Percentiles rank a stretch among this genome's conserved stretches.
Conservation (phyloP, 495 filamentous ascomycete species). For the Trichoderma asperelloides region DNA sequence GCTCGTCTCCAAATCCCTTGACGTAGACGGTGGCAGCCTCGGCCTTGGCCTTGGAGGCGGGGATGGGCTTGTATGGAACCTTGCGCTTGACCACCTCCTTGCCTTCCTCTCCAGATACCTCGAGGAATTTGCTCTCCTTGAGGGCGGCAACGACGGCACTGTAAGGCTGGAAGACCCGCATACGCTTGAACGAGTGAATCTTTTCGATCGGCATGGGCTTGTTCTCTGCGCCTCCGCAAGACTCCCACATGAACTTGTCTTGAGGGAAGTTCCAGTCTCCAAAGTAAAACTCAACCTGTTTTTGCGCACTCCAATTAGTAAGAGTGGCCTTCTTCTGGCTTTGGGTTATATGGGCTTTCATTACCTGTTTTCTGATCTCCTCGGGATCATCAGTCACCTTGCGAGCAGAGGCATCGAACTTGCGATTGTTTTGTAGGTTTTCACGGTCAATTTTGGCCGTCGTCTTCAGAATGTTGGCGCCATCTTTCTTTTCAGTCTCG, state of each 20-base stretch:
- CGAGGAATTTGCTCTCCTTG: conserved; percentile 58
- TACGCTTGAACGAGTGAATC: conserved; percentile 82
- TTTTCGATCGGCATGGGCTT: conserved; percentile 64
- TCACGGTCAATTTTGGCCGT: conserved; percentile 15
- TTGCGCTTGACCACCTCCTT: conserved; percentile 66
- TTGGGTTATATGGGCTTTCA: background rate
- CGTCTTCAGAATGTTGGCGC: conserved; percentile 16
- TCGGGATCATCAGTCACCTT: conserved; percentile 61
- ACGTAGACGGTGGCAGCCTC: conserved; percentile 37
- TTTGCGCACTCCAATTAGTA: background rate
- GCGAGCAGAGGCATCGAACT: conserved; percentile 55
- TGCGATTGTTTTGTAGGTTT: conserved; percentile 36
- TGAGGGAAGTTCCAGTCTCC: conserved; percentile 80
- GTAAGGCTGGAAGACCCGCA: conserved; percentile 83
- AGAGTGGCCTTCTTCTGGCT: background rate
- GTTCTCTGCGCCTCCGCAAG: conserved; percentile 69
- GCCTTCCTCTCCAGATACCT: conserved; percentile 45
- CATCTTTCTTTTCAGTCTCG: conserved; percentile 15
- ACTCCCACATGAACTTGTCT: conserved; percentile 76
- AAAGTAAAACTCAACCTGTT: conserved; percentile 95
- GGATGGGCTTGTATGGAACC: conserved; percentile 41
- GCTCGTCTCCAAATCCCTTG: conserved; percentile 86
- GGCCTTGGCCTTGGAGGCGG: conserved; percentile 22
- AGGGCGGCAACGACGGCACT: conserved; percentile 74
- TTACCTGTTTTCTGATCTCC: conserved; percentile 72